Percentiles rank a stretch among this genome's conserved stretches.
These are phyloP conservation scores for Typha latifolia DNA, from an alignment of 176 grass and related monocot species.

Conservation along the genomic window DNA sequence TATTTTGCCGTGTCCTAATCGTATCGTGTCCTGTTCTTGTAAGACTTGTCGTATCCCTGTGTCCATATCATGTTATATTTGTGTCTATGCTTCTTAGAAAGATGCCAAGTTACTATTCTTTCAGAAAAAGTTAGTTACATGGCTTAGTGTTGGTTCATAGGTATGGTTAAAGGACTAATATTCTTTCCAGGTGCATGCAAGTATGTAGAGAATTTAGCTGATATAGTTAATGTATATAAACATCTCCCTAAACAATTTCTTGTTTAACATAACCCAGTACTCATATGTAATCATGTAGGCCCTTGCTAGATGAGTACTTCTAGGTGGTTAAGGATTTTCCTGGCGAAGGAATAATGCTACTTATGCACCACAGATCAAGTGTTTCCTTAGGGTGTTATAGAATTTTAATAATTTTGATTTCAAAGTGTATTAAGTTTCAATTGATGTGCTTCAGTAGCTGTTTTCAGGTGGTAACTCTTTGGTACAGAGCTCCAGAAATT, in stretches of 20 bases:
- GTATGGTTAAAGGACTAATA: neutral
- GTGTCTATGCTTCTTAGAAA: too few relatives aligned
- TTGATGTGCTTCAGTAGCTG: slow-evolving; percentile 18
- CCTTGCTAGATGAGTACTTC: neutral
- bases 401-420: neutral
- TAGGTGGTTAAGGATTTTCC: neutral
- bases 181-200: neutral
- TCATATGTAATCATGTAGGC: neutral
- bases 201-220: neutral
- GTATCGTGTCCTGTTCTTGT: too few relatives aligned
- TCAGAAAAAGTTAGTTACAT: neutral
- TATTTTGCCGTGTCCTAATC: too few relatives aligned
- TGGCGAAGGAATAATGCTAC: too few relatives aligned
- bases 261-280: neutral
- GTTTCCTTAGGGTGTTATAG: neutral
- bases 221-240: neutral
- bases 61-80: too few relatives aligned
- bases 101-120: neutral
- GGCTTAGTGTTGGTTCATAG: neutral
- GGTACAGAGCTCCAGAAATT: slow-evolving; percentile 95
- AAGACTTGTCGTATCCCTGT: too few relatives aligned
- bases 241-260: neutral
- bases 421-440: slow-evolving; percentile 16
- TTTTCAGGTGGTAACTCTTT: slow-evolving; percentile 89
- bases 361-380: neutral